Evolutionary conservation across 108 stramenopile genomes (phyloP).

Genomic region (Hondaea fermentalgiana): DNA sequence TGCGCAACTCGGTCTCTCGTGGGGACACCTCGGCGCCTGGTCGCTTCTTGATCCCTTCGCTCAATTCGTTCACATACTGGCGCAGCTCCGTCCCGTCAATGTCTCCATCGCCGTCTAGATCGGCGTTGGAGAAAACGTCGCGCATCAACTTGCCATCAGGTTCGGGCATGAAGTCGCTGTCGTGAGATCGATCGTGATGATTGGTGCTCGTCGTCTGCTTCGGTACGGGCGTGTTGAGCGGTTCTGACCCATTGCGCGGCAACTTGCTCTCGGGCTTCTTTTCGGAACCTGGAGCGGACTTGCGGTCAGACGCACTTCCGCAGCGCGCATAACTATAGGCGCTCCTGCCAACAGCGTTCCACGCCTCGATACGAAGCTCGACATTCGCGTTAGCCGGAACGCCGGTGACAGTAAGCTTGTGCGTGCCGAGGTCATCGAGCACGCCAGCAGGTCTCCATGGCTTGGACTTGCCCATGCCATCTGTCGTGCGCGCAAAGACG

Average conservation of each 20-base stretch:
- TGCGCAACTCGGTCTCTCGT: background rate
- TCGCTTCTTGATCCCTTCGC: background rate
- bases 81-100: background rate
- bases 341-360: background rate
- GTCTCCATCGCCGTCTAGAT: background rate
- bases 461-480: background rate
- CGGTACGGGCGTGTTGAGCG: background rate
- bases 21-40: background rate
- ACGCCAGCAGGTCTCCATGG: background rate
- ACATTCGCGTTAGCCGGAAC: background rate
- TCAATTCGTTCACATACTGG: background rate
- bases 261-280: too few species aligned
- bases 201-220: background rate
- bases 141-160: background rate
- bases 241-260: background rate
- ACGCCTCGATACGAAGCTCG: background rate
- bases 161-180: background rate
- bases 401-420: background rate
- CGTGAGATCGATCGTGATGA: background rate
- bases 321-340: background rate
- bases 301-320: background rate
- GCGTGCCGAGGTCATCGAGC: background rate
- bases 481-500: background rate
- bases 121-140: background rate
- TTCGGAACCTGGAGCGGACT: too few species aligned